Conservation (phyloP, 371 early-diverging fungal genomes). For the Mucor indicus region DNA sequence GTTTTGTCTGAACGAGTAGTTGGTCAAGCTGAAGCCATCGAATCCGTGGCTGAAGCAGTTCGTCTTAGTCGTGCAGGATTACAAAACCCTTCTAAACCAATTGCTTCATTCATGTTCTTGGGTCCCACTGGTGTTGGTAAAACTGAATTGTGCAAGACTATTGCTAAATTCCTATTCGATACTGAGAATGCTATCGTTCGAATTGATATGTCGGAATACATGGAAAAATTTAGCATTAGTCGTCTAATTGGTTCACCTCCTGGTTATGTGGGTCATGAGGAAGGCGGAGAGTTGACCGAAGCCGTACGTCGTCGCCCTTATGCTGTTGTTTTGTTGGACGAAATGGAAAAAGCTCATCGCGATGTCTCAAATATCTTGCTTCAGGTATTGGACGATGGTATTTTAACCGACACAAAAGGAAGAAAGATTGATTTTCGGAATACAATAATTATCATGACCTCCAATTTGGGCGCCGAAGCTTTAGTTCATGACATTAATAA, state of each 20-base stretch:
- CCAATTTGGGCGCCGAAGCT: conserved; percentile 78
- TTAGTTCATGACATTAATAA: conserved; percentile 50
- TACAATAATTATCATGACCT: conserved; percentile 91
- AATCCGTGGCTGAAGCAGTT: conserved; percentile 81
- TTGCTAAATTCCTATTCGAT: conserved; percentile 87
- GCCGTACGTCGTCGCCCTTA: conserved; percentile 87
- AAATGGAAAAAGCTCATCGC: conserved; percentile 91
- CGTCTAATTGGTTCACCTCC: conserved; percentile 91
- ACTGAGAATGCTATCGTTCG: conserved; percentile 85
- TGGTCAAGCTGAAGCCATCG: conserved; percentile 81
- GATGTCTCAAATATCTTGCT: conserved; percentile 74
- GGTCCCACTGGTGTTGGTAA: conserved; percentile 93
- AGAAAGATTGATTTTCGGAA: conserved; percentile 88
- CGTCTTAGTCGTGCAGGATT: conserved; percentile 73
- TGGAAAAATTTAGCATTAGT: conserved; percentile 62
- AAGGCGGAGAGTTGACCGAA: conserved; percentile 90
- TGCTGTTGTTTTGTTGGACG: conserved; percentile 90
- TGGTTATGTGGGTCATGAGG: conserved; percentile 82
- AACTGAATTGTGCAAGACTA: conserved; percentile 89
- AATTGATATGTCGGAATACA: conserved; percentile 93
- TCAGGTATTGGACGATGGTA: conserved; percentile 91
- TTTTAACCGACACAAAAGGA: conserved; percentile 84
- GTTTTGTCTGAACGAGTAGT: conserved; percentile 73
- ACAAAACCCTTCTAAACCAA: conserved; percentile 66
- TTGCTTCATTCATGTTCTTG: conserved; percentile 89